Base-by-base conservation (phyloP, 202 grass and related monocot species). In the Setaria italica region DNA sequence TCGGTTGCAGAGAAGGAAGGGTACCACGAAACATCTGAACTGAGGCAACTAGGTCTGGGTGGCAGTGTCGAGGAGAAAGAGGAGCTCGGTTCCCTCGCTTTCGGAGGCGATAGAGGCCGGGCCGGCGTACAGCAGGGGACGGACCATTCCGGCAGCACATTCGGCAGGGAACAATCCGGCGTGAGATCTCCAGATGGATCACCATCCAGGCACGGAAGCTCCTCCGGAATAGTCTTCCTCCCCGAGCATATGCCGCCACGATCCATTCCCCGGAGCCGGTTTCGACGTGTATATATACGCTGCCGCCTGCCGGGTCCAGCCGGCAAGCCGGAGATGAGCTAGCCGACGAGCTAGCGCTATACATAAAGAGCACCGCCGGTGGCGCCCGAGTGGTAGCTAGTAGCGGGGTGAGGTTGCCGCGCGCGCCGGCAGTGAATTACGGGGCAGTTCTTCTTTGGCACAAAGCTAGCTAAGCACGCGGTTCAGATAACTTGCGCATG, bases 381-480 rank as follows among this genome's bases (percentile, higher is more conserved):
- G 25, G 3, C 15, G 6, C 4, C 6, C 13, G 15, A 56, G 72
- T 41, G 39, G 39, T 41, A 41, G 39, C 39, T 46, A 46, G 43
- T 10, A 10, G 43, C 43, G 2, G 56, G 16, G 43, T 5, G 51
- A 56, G 9, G 67, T 50, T 10, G 29, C 29, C 2, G 50, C 79
- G 76, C 2, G 50, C 79, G 76, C 74, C 39, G 83, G 39, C 25
- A 33, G 60, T 86, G 57, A 85, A 85, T 94, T 50, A 82, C 80
- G 81, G 92, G 76, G 83, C 72, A 74, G 51, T 82, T 89, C 87
- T 9, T 87, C 80, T 87, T 85, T 89, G 92, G 92, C 86, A 82
- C 73, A 32, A 3, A 45, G 58, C 8, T 59, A 25, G 56, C 14
- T 49, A 3, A 30, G 42, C 35, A 58, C 19, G 9, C 42, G 47